Conservation (phyloP, 805 yeast genomes). For the Cyberlindnera saturnus region DNA sequence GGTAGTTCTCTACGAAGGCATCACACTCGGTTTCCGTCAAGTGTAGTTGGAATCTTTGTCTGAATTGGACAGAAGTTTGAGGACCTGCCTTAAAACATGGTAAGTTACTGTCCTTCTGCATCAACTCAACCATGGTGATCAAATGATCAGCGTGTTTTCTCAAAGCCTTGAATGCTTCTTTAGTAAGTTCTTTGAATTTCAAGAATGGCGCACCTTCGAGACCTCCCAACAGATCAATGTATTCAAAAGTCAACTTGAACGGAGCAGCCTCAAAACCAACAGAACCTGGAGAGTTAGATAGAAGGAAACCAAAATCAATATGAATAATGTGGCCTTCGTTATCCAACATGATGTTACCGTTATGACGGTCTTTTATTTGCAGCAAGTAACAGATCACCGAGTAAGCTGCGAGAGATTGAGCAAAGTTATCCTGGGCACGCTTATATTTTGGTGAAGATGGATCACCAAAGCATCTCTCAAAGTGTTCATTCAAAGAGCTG, state of each 20-base stretch:
- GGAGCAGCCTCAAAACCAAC: constrained; percentile 98
- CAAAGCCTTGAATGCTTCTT: constrained; percentile 66
- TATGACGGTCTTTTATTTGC: constrained; percentile 94
- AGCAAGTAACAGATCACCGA: constrained; percentile 84
- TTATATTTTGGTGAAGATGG: constrained; percentile 47
- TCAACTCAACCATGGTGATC: constrained; percentile 79
- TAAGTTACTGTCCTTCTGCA: constrained; percentile 84
- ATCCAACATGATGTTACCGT: constrained; percentile 96
- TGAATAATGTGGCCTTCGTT: constrained; percentile 92
- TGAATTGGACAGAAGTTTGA: constrained; percentile 69
- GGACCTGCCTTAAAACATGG: constrained; percentile 92
- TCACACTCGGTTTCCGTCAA: constrained; percentile 69
- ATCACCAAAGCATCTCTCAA: constrained; percentile 67
- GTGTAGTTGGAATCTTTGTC: constrained; percentile 77
- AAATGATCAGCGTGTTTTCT: constrained; percentile 71
- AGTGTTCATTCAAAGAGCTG: constrained; percentile 74
- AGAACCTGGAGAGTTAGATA: constrained; percentile 94
- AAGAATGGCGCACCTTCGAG: constrained; percentile 51
- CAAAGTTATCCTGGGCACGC: constrained; percentile 80
- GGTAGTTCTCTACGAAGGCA: constrained; percentile 64
- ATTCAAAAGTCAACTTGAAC: constrained; percentile 85
- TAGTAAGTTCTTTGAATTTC: constrained; percentile 56
- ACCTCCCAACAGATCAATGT: constrained; percentile 86
- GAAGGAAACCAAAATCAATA: constrained; percentile 90
- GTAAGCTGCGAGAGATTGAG: constrained; percentile 83